These are phyloP conservation scores for Pleurotus djamor DNA, from an alignment of 768 basidiomycete species.

Conservation along the genomic window DNA sequence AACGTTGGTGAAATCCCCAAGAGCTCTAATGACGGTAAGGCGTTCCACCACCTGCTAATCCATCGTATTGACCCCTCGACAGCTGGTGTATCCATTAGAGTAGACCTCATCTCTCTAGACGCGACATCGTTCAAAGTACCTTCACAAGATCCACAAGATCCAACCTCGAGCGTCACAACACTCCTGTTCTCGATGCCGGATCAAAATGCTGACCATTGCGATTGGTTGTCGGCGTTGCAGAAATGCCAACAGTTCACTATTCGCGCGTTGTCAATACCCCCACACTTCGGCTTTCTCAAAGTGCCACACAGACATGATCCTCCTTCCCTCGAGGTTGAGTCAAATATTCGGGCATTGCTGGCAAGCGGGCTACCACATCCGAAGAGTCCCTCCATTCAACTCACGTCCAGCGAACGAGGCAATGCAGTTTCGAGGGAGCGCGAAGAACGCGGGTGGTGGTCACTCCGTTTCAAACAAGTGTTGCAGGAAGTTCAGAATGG, in stretches of 20 bases:
- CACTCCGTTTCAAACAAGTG: constrained; percentile 61
- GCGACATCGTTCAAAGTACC: constrained; percentile 29
- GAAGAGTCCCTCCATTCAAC: constrained; percentile 69
- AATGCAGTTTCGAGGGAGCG: constrained; percentile 41
- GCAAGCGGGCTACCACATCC: constrained; percentile 56
- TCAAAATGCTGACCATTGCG: constrained; percentile 1
- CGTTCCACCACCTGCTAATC: constrained; percentile 28
- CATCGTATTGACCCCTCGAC: constrained; percentile 8
- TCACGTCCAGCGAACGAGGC: constrained; percentile 17
- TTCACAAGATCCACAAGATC: constrained; percentile 26
- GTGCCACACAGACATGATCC: constrained; percentile 17
- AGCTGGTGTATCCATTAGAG: not conserved
- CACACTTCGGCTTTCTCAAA: constrained; percentile 11
- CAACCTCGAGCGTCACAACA: constrained; percentile 19
- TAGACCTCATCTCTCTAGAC: constrained; percentile 52
- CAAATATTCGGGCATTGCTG: constrained; percentile 33
- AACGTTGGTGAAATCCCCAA: constrained; percentile 35
- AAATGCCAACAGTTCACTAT: constrained; percentile 49
- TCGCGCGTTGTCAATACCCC: constrained; percentile 29
- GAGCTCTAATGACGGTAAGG: constrained; percentile 6
- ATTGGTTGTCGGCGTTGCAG: constrained; percentile 54
- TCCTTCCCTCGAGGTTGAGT: constrained; percentile 25
- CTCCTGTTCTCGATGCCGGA: constrained; percentile 29
- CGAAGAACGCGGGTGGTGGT: constrained; percentile 78
- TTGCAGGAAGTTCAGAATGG: constrained; percentile 48